Percentiles rank a stretch among this genome's conserved stretches.
These are phyloP conservation scores for Simmondsia chinensis DNA, from an alignment of 148 eudicot genomes.

Conservation along the genomic window DNA sequence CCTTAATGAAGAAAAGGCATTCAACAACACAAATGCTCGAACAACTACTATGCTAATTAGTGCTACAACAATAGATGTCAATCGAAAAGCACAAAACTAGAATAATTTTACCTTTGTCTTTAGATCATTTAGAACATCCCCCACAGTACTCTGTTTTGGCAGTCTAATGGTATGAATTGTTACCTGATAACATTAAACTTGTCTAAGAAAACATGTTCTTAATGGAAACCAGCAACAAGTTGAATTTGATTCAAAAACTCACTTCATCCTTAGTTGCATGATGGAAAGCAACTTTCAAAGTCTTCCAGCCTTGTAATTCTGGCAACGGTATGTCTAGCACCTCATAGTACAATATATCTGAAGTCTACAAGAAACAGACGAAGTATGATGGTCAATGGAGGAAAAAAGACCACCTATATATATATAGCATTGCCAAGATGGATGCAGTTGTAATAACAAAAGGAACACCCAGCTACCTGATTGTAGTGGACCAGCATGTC, in stretches of 20 bases:
- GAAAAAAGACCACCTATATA: no score
- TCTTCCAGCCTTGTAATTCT: no score
- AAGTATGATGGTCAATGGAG: no score
- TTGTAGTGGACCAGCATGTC: slow-evolving; percentile 17
- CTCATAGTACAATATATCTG: background rate
- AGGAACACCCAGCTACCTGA: slow-evolving; percentile 5
- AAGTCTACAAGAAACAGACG: background rate
- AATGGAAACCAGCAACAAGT: no score
- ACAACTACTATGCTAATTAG: no score
- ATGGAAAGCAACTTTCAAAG: background rate
- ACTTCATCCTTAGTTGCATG: slow-evolving; percentile 29
- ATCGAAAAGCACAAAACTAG: no score
- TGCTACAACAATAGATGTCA: background rate
- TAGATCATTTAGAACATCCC: slow-evolving; percentile 10
- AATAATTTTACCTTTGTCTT: slow-evolving; percentile 10
- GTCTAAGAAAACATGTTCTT: no score
- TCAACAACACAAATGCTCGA: background rate
- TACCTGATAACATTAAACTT: slow-evolving; percentile 10
- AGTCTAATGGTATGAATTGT: slow-evolving; percentile 10
- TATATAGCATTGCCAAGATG: no score
- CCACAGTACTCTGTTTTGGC: no score
- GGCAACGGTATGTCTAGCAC: no score
- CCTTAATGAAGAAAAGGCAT: no score
- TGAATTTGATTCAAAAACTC: background rate
- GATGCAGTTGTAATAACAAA: background rate